Percentiles rank a stretch among this genome's conserved stretches.
These are phyloP conservation scores for Bocquillonia castaneifolia DNA, from an alignment of 441 rosid genomes.

Conservation along the genomic window DNA sequence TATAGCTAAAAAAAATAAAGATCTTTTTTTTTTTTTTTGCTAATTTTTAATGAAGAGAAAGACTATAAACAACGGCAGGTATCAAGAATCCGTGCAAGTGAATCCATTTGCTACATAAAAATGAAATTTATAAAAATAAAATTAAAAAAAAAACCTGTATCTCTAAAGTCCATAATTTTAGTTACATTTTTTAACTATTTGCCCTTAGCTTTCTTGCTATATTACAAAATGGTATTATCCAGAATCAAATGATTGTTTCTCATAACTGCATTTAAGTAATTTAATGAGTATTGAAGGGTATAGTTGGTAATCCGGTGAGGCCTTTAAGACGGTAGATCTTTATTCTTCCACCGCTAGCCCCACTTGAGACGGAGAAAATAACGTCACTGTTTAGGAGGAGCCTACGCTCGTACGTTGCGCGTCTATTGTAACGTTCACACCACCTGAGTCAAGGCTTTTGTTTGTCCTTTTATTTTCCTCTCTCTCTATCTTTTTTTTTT, in stretches of 20 bases:
- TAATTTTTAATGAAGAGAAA: too few relatives aligned
- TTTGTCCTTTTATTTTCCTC: not conserved
- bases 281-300: not conserved
- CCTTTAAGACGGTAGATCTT: not conserved
- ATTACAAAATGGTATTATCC: conserved; percentile 9
- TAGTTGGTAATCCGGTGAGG: too few relatives aligned
- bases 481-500: too few relatives aligned
- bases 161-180: conserved; percentile 1
- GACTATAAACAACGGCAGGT: conserved; percentile 39
- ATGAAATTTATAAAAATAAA: too few relatives aligned
- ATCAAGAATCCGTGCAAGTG: conserved; percentile 32
- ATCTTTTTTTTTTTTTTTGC: not conserved
- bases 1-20: conserved; percentile 2
- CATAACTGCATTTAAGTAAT: not conserved
- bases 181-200: not conserved
- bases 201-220: not conserved
- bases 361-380: conserved; percentile 25
- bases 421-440: conserved; percentile 30
- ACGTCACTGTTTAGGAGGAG: conserved; percentile 20
- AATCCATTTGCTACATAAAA: conserved; percentile 43
- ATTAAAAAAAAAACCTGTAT: conserved; percentile 14
- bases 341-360: conserved; percentile 16
- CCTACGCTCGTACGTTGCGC: conserved; percentile 42
- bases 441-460: conserved; percentile 7
- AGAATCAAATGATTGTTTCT: fast-evolving